Conservation (phyloP, 1,139 yeast genomes). For the Suhomyces taliae region DNA sequence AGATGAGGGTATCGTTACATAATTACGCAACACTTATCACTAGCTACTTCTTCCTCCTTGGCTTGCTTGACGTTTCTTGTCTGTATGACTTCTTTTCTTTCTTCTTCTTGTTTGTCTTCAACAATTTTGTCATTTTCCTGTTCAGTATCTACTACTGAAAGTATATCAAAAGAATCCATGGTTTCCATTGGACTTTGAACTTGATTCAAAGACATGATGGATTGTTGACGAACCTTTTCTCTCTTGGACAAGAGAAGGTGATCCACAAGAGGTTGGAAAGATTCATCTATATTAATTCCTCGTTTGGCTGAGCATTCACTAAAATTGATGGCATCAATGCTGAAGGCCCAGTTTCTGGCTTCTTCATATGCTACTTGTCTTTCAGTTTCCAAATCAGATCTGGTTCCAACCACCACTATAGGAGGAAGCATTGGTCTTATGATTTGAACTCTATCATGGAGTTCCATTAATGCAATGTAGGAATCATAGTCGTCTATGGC, state of each 20-base stretch:
- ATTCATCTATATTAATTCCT: slow-evolving; percentile 25
- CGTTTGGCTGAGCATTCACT: slow-evolving; percentile 31
- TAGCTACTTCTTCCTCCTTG: too few species aligned
- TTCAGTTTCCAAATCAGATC: slow-evolving; percentile 26
- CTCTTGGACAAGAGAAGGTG: slow-evolving; percentile 5
- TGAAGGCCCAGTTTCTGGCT: slow-evolving; percentile 28
- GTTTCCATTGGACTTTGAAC: slow-evolving; percentile 3
- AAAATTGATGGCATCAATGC: slow-evolving; percentile 29
- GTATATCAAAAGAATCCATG: background rate
- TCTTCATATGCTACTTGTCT: slow-evolving; percentile 31
- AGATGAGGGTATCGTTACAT: background rate
- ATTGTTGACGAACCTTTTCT: slow-evolving; percentile 8
- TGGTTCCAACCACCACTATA: slow-evolving; percentile 33
- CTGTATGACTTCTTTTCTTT: background rate
- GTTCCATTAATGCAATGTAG: slow-evolving; percentile 30
- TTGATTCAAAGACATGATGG: slow-evolving; percentile 5
- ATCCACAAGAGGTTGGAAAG: slow-evolving; percentile 30
- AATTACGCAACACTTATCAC: slow-evolving; percentile 1
- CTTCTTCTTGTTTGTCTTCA: background rate
- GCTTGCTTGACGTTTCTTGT: background rate
- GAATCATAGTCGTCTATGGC: slow-evolving; percentile 29
- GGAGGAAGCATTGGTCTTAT: slow-evolving; percentile 29
- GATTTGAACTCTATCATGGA: slow-evolving; percentile 21
- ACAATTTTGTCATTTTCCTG: background rate
- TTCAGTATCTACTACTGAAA: background rate